phyloP scores from a whole-genome alignment of 2,329 filamentous ascomycete genomes.

The Myriosclerotinia curreyana region DNA sequence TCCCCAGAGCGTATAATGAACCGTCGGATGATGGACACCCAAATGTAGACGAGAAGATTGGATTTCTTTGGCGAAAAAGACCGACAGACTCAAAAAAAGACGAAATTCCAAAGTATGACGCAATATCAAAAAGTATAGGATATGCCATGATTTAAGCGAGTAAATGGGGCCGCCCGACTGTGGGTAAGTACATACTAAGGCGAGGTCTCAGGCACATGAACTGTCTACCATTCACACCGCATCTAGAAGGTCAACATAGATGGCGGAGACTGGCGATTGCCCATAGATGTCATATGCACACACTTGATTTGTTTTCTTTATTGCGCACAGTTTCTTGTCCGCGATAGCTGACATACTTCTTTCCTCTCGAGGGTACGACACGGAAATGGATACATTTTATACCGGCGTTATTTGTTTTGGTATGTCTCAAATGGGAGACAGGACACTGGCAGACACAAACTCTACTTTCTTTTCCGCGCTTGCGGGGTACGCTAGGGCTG shows the following conservation, averaged over 20 bases:
- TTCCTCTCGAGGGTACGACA: not conserved
- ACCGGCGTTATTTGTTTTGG: slow-evolving; percentile 14
- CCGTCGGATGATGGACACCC: not conserved
- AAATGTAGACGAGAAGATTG: slow-evolving; percentile 1
- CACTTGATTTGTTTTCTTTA: slow-evolving; percentile 13
- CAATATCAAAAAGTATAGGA: not conserved
- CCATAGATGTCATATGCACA: slow-evolving; percentile 8
- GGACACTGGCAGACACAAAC: not conserved
- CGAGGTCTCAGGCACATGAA: not conserved
- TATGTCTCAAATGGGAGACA: slow-evolving; percentile 2
- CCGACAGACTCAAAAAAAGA: slow-evolving; percentile 7
- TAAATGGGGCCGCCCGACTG: not conserved
- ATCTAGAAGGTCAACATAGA: slow-evolving; percentile 17
- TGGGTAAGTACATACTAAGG: not conserved
- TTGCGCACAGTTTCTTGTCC: not conserved
- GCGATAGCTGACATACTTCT: not conserved
- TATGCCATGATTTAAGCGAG: slow-evolving; percentile 9
- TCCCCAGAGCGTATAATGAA: slow-evolving; percentile 23
- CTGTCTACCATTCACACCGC: slow-evolving; percentile 1
- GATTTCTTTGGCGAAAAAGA: not conserved
- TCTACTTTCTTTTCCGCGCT: slow-evolving; percentile 1
- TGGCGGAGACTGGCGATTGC: not conserved
- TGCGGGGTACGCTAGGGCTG: not conserved
- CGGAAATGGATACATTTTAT: slow-evolving; percentile 13
- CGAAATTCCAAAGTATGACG: not conserved